Percentiles rank a stretch among this genome's conserved stretches.
Evolutionary conservation across 2,329 filamentous ascomycete species (phyloP).

Genomic region (Chaetomium olivaceum): DNA sequence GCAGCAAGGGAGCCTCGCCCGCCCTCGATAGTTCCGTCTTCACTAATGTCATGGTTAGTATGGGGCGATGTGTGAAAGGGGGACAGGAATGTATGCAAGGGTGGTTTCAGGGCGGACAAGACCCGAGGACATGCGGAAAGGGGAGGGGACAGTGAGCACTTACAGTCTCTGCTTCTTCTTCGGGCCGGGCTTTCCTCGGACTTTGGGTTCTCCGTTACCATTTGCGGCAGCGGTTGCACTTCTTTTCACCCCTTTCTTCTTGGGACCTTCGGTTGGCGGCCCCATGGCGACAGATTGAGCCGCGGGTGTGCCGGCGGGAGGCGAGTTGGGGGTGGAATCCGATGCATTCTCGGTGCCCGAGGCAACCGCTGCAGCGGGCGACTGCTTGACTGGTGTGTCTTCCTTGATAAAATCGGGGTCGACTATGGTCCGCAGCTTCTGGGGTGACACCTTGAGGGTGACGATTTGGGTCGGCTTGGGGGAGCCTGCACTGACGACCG

Average conservation of each 20-base stretch:
- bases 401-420: slow-evolving; percentile 47
- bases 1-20: slow-evolving; percentile 52
- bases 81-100: not conserved
- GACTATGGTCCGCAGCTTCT: slow-evolving; percentile 53
- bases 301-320: slow-evolving; percentile 56
- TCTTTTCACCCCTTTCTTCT: slow-evolving; percentile 76
- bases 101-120: not conserved
- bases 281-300: slow-evolving; percentile 54
- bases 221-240: slow-evolving; percentile 59
- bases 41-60: slow-evolving; percentile 47
- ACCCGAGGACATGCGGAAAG: not conserved
- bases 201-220: slow-evolving; percentile 63
- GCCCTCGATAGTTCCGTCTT: slow-evolving; percentile 63
- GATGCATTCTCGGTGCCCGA: slow-evolving; percentile 58
- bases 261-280: slow-evolving; percentile 61
- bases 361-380: slow-evolving; percentile 46
- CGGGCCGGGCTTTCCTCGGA: slow-evolving; percentile 84
- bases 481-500: slow-evolving; percentile 26
- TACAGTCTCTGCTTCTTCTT: slow-evolving; percentile 97
- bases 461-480: slow-evolving; percentile 44
- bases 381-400: slow-evolving; percentile 43
- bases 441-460: slow-evolving; percentile 54
- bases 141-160: slow-evolving; percentile 45
- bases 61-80: slow-evolving; percentile 4
- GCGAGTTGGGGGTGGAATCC: slow-evolving; percentile 62